Conservation (phyloP, 2,329 filamentous ascomycete genomes). For the Pseudogymnoascus sp. region DNA sequence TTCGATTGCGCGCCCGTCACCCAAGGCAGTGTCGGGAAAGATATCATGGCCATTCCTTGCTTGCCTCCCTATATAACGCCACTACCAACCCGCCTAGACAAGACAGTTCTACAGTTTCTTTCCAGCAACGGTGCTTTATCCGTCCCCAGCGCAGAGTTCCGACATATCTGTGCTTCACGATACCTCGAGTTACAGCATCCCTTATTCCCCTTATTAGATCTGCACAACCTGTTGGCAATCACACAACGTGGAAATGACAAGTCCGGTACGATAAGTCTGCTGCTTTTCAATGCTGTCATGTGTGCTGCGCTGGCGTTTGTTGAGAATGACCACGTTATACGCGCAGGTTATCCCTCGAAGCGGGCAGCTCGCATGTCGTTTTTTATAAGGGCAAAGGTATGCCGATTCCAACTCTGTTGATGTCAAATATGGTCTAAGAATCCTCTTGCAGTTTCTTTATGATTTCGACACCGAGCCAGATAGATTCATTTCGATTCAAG, state of each 20-base stretch:
- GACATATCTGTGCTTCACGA: background rate
- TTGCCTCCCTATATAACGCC: background rate
- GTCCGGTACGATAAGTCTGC: constrained; percentile 52
- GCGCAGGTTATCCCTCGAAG: constrained; percentile 65
- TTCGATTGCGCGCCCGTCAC: background rate
- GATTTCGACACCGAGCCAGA: constrained; percentile 90
- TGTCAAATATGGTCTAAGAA: background rate
- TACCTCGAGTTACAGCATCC: background rate
- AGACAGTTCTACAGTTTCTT: background rate
- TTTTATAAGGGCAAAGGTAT: constrained; percentile 63
- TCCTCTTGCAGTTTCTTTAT: constrained; percentile 54
- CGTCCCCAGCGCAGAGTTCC: background rate
- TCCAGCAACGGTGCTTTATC: background rate
- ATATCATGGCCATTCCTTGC: background rate
- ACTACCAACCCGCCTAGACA: background rate
- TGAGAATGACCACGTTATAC: constrained; percentile 63
- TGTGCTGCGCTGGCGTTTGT: constrained; percentile 81
- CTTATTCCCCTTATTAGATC: background rate
- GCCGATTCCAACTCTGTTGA: background rate
- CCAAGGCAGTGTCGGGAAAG: background rate
- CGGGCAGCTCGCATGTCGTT: constrained; percentile 76
- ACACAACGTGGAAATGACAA: background rate
- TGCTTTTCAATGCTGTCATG: constrained; percentile 87
- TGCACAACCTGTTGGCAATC: background rate
- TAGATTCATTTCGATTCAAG: constrained; percentile 75